These are phyloP conservation scores for Evernia prunastri DNA, from an alignment of 495 filamentous ascomycete species.

Conservation along the genomic window DNA sequence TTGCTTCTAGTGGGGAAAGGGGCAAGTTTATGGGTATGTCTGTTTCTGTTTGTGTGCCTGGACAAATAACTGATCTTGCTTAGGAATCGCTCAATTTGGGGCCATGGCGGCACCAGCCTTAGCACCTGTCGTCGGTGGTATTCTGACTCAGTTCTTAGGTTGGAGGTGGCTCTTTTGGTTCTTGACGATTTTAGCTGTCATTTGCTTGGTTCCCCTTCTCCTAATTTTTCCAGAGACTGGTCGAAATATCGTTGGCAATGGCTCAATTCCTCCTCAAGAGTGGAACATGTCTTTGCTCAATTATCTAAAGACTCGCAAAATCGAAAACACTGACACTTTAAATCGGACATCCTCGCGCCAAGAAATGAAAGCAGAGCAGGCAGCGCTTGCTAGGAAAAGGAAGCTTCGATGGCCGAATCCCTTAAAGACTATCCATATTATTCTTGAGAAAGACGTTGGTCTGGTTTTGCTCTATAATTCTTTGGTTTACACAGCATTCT, in stretches of 20 bases:
- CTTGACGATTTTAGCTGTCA: slow-evolving; percentile 42
- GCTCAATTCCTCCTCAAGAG: slow-evolving; percentile 29
- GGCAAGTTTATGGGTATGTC: slow-evolving; percentile 35
- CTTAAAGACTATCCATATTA: slow-evolving; percentile 52
- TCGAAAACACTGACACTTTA: slow-evolving; percentile 21
- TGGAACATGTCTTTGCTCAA: slow-evolving; percentile 38
- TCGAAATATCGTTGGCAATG: slow-evolving; percentile 48
- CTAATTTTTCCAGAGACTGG: slow-evolving; percentile 50
- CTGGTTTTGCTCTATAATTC: slow-evolving; percentile 51
- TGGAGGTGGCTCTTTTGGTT: slow-evolving; percentile 57
- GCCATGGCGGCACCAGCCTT: slow-evolving; percentile 33
- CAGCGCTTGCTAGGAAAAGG: slow-evolving; percentile 31
- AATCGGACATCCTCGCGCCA: slow-evolving; percentile 25
- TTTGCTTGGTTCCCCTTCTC: slow-evolving; percentile 38
- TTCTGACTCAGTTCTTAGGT: slow-evolving; percentile 43
- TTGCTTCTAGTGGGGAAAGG: slow-evolving; percentile 33
- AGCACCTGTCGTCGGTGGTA: slow-evolving; percentile 52
- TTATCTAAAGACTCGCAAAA: slow-evolving; percentile 30
- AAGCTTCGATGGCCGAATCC: slow-evolving; percentile 62
- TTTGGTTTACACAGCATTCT: slow-evolving; percentile 51
- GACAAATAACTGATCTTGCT: background rate
- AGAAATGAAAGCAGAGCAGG: slow-evolving; percentile 27
- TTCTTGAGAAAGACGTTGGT: slow-evolving; percentile 57
- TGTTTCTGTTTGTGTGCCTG: slow-evolving; percentile 8
- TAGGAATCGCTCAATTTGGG: slow-evolving; percentile 23